Evolutionary conservation across 306 rosid species (phyloP), one percentile per base, ranked within the genome.

Genomic region (Elaeagnus macrophylla): DNA sequence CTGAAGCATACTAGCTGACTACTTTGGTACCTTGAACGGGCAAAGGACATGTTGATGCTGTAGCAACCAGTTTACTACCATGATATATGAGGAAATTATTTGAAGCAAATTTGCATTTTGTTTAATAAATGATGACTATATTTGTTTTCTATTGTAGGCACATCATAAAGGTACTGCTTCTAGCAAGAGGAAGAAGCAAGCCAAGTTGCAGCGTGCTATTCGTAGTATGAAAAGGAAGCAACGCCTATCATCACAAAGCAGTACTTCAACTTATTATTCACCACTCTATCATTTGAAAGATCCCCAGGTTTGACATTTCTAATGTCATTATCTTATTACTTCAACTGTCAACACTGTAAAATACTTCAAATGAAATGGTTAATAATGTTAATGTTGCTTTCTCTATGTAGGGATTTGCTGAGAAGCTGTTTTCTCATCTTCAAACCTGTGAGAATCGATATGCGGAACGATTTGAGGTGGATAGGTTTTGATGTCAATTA

Each of bases 171-270:
- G 97, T 60, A 86, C 97, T 45, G 10, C 66, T 59, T 75, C 95
- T 44, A 86, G 94, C 86, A 90, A 90, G 80, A 90, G 73, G 84
- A 83, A 76, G 73, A 90, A 90, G 82, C 65, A 83, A 70, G 88
- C 85, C 51, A 86, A 90, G 72, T 68, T 86, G 48, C 71, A 90
- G 43, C 94, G 95, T 46, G 94, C 75, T 57, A 62, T 80, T 25
- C 88, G 94, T 57, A 86, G 79, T 64, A 68, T 90, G 73, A 86
- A 83, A 73, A 86, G 68, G 65, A 61, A 86, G 55, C 95, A 90
- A 53, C 91, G 84, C 16, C 1, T 68, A 18, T 74, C 95, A 10
- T 77, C 91, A 45, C 86, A 84, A 50, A 77, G 36, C 61, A 74
- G 16, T 64, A 64, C 39, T 48, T 60, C 67, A 56, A 78, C 45